Base-by-base conservation (phyloP, 495 filamentous ascomycete species). In the Penicillium soppii region DNA sequence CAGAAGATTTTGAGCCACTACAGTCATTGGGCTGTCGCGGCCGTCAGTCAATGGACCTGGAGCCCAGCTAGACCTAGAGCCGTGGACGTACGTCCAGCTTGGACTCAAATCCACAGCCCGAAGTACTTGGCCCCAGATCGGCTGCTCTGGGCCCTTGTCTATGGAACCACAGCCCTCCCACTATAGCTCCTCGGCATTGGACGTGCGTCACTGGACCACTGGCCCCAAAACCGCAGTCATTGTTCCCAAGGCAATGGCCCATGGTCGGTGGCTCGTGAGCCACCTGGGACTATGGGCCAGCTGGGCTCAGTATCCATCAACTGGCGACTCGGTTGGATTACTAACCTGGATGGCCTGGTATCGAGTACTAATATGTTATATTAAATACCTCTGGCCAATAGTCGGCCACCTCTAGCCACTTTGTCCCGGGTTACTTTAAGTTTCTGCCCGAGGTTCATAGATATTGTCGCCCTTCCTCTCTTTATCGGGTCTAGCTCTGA, bases 31-130 rank as follows among this genome's bases (percentile, higher is more conserved):
- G 29, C 29, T 32, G 29, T 32, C 9, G 29, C 29, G 29, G 29
- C 44, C 30, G 35, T 46, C 50, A 37, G 7, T 26, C n/a, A 12
- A 58, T 53, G 29, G 7, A 29, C 30, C 35, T 37, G 7, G 17
- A 13, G 52, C 39, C n/a, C n/a, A n/a, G n/a, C n/a, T n/a, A n/a
- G 56, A 59, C 53, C 50, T 30, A 30, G 29, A 30, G 29, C 5
- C n/a, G 29, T 30, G 29, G 29, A 30, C 5, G 29, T 30, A 30
- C 29, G n/a, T n/a, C n/a, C n/a, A n/a, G 29, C 29, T 10, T 10
- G 29, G 29, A 13, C 3, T 30, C 29, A 30, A 30, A 30, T 30
- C 29, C 5, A 30, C 29, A 30, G 29, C 29, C 27, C 27, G 27
- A 30, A 2, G 27, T 30, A 30, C 27, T 30, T 30, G 27, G 27